Evolutionary conservation across 306 rosid genomes (phyloP), one percentile per base, ranked within the genome.

Genomic region (Castanea mollissima): DNA sequence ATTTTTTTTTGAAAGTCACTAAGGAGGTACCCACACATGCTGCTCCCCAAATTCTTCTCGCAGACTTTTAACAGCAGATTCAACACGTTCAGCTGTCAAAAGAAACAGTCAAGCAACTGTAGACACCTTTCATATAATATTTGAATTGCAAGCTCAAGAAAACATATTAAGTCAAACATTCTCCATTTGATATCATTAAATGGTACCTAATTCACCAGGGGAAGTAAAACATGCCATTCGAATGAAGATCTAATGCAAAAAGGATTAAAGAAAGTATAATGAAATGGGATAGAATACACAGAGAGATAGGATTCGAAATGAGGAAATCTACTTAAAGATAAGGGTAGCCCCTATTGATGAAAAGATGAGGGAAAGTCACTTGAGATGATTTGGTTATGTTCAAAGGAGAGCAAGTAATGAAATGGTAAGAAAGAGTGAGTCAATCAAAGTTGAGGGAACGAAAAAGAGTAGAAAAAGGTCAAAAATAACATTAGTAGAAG

Each of bases 1-100:
- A 11, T 0, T 0, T 19, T 2, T 7, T 7, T 8, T 35, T 41
- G 0, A 54, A 85, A 83, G 90, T 91, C 73, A 64, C 55, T 78
- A 85, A 80, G 90, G 89, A 79, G 95, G 89, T 91, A 95, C 97
- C 99, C 99, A 95, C 92, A 91, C 94, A 89, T 80, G 91, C 87
- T 91, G 99, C 95, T 91, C 93, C 83, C 95, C 93, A 76, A 84
- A 92, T 79, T 94, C 97, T 80, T 57, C 85, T 79, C 79, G 84
- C 74, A 92, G 83, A 76, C 77, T 76, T 82, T 80, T 88, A 34
- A 92, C 90, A 80, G 91, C 83, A 79, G 88, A 81, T 76, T 90
- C 87, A 55, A 94, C 97, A 81, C 91, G 84, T 76, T 92, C 91
- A 74, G 73, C 97, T 94, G 84, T 21, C 63, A 69, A 78, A 54